phyloP scores from a whole-genome alignment of 176 grass and related monocot genomes.

The Neostapfia colusana region DNA sequence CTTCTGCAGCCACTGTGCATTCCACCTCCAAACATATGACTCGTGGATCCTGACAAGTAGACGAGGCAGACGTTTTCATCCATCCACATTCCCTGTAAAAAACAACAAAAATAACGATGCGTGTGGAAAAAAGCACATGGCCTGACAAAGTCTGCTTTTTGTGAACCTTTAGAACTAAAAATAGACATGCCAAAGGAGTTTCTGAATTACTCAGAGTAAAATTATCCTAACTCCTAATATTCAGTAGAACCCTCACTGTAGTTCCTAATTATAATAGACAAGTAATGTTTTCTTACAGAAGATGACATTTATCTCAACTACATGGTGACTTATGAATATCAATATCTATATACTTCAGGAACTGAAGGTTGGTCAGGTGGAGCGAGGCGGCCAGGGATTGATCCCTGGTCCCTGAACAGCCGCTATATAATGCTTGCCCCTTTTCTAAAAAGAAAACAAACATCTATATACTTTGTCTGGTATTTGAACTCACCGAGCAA shows the following conservation, averaged over 20 bases:
- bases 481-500: constrained; percentile 72
- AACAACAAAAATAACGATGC: background rate
- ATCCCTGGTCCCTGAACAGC: background rate
- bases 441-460: background rate
- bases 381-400: background rate
- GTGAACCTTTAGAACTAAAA: background rate
- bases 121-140: background rate
- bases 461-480: background rate
- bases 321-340: background rate
- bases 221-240: background rate
- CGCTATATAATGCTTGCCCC: background rate
- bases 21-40: constrained; percentile 93
- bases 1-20: constrained; percentile 85
- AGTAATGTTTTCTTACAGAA: background rate
- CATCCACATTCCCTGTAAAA: constrained; percentile 77
- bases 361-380: background rate
- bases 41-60: constrained; percentile 72
- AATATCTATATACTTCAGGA: background rate
- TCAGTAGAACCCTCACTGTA: too few species aligned
- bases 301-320: background rate
- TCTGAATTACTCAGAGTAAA: background rate
- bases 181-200: background rate
- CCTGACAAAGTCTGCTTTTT: background rate
- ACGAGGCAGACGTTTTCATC: constrained; percentile 65
- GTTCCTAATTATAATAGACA: too few species aligned